Evolutionary conservation across 2,329 filamentous ascomycete genomes (phyloP), one percentile per base, ranked within the genome.

Genomic region (Talaromyces sp.): DNA sequence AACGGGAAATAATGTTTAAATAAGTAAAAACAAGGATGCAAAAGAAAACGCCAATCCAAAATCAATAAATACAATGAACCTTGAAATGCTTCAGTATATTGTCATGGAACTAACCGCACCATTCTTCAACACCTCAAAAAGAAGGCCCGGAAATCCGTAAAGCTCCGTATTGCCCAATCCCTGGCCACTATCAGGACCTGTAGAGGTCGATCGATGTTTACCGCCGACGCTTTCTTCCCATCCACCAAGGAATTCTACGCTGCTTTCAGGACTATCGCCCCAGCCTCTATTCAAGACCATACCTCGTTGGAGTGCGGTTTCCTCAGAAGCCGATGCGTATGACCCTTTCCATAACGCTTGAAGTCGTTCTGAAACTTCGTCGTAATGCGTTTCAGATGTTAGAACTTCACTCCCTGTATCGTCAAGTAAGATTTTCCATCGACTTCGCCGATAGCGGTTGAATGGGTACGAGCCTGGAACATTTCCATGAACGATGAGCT

Each of bases 61-160:
- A 15, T 48, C 35, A 52, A 11, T 5, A 39, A 19, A 39, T 39
- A 19, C 35, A 39, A 17, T 37, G 15, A 39, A 13, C 9, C 11
- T 39, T 31, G 21, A 21, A 35, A 35, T 17, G 3, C 10, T 11
- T 83, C 71, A 96, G 77, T 92, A 96, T 22, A 96, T 86, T 9
- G 93, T 97, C 70, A 97, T 79, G 25, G 89, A 89, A 73, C 91
- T 95, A 22, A 99, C 89, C 61, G 85, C 87, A 3, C 89, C 91
- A 69, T 96, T 97, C 84, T 89, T 92, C 72, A 97, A 75, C 28
- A 99, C 93, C 75, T 99, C 94, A 76, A 99, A 97, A 48, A 97
- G 85, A 73, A 97, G 77, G 0, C 94, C 93, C 0, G 94, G 93
- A 68, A 97, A 97, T 1, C 93, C 92, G 76, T 91, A 97, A 28